Evolutionary conservation across 2,329 filamentous ascomycete genomes (phyloP).

Genomic region (Clarireedia sp.): DNA sequence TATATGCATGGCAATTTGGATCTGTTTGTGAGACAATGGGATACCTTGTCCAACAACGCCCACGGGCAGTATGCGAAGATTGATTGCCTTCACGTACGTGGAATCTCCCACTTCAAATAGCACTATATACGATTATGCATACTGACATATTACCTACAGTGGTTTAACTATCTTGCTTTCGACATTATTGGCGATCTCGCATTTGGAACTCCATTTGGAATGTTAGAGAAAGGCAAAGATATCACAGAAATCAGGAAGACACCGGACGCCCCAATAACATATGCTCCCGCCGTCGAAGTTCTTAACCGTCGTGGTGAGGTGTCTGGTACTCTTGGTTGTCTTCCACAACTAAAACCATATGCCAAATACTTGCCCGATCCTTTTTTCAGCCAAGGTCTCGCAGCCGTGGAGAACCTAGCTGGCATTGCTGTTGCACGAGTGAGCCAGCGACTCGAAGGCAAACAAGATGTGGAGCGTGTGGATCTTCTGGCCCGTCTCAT

Average conservation of each 20-base stretch:
- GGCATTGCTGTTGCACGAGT: slow-evolving; percentile 84
- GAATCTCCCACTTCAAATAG: background rate
- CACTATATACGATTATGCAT: background rate
- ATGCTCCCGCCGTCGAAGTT: slow-evolving; percentile 76
- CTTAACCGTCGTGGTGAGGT: slow-evolving; percentile 84
- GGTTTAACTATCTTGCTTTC: slow-evolving; percentile 64
- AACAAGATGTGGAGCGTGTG: slow-evolving; percentile 57
- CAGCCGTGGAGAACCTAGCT: slow-evolving; percentile 70
- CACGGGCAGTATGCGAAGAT: slow-evolving; percentile 47
- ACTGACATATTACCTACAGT: slow-evolving; percentile 29
- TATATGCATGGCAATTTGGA: slow-evolving; percentile 78
- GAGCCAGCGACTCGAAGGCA: slow-evolving; percentile 63
- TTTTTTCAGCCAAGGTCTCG: slow-evolving; percentile 69
- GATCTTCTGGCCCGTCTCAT: slow-evolving; percentile 78
- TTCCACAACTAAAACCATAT: slow-evolving; percentile 67
- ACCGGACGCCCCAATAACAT: slow-evolving; percentile 53
- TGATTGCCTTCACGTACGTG: slow-evolving; percentile 53
- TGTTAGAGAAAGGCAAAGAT: slow-evolving; percentile 72
- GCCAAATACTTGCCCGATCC: slow-evolving; percentile 73
- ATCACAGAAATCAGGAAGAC: slow-evolving; percentile 63
- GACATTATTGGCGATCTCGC: slow-evolving; percentile 51
- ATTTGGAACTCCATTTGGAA: slow-evolving; percentile 73
- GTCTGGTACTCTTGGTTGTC: slow-evolving; percentile 67
- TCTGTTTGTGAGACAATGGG: slow-evolving; percentile 65
- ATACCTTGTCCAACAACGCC: slow-evolving; percentile 43